These are phyloP conservation scores for Hebeloma cylindrosporum DNA, from an alignment of 768 basidiomycete genomes.

Conservation along the genomic window DNA sequence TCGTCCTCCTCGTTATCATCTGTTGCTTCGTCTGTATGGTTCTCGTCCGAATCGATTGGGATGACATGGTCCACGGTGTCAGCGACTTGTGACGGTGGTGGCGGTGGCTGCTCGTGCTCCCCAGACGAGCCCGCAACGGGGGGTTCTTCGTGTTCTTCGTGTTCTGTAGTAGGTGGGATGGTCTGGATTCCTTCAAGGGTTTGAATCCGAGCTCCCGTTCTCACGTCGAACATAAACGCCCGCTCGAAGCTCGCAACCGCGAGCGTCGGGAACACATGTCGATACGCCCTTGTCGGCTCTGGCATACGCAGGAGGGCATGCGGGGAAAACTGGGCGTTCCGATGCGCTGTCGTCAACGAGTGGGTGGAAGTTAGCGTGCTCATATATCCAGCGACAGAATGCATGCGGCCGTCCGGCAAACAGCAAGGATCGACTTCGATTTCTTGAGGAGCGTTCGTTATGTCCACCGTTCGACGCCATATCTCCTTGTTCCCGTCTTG, in stretches of 20 bases:
- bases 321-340: slow-evolving; percentile 56
- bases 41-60: not conserved
- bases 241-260: slow-evolving; percentile 44
- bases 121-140: not conserved
- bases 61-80: not conserved
- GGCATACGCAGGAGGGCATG: slow-evolving; percentile 59
- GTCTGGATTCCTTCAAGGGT: slow-evolving; percentile 43
- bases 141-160: not conserved
- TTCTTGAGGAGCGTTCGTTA: not conserved
- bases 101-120: not conserved
- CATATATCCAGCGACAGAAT: slow-evolving; percentile 8
- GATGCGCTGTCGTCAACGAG: not conserved
- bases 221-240: slow-evolving; percentile 66
- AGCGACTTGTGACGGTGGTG: not conserved
- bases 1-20: slow-evolving; percentile 10
- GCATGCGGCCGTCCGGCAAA: slow-evolving; percentile 13
- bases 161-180: slow-evolving; percentile 5
- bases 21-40: slow-evolving; percentile 7
- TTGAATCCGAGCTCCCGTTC: slow-evolving; percentile 47
- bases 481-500: slow-evolving; percentile 60
- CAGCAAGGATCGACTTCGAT: slow-evolving; percentile 8
- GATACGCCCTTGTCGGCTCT: slow-evolving; percentile 49
- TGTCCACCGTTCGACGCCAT: slow-evolving; percentile 54
- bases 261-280: slow-evolving; percentile 68
- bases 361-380: not conserved